Conservation (phyloP, 805 yeast genomes). For the Schwanniomyces pseudopolymorphus region DNA sequence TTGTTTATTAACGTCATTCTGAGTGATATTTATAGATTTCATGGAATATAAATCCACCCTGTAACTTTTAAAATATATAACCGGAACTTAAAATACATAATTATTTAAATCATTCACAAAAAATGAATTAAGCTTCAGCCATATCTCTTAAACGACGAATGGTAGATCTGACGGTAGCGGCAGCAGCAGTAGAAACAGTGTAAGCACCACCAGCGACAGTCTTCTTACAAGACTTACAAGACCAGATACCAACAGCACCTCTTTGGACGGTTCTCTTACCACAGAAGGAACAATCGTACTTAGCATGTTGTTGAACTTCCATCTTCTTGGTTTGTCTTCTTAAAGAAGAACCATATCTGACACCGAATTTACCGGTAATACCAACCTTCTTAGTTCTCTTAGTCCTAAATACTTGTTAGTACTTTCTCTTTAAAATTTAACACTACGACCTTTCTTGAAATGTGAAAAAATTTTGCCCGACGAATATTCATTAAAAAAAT, state of each 20-base stretch:
- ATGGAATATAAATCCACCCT: conserved; percentile 7
- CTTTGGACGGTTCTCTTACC: conserved; percentile 98
- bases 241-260: conserved; percentile 99
- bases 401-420: conserved; percentile 71
- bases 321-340: conserved; percentile 99
- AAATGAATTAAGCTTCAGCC: conserved; percentile 85
- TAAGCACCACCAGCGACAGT: conserved; percentile 99
- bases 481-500: too few species aligned
- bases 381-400: conserved; percentile 99
- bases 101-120: conserved; percentile 9
- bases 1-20: conserved; percentile 9
- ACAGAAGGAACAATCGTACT: conserved; percentile 99
- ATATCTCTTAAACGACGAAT: conserved; percentile 99
- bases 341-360: conserved; percentile 99
- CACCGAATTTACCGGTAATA: conserved; percentile 99
- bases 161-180: conserved; percentile 99
- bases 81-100: conserved; percentile 21
- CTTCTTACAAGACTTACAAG: conserved; percentile 91
- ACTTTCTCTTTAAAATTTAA: conserved; percentile 8
- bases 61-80: conserved; percentile 1
- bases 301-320: conserved; percentile 98
- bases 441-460: neutral
- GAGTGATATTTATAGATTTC: conserved; percentile 2
- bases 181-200: conserved; percentile 99
- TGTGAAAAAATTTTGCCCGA: neutral